Evolutionary conservation across 768 basidiomycete species (phyloP).

Genomic region (Phanerodontia chrysosporium): DNA sequence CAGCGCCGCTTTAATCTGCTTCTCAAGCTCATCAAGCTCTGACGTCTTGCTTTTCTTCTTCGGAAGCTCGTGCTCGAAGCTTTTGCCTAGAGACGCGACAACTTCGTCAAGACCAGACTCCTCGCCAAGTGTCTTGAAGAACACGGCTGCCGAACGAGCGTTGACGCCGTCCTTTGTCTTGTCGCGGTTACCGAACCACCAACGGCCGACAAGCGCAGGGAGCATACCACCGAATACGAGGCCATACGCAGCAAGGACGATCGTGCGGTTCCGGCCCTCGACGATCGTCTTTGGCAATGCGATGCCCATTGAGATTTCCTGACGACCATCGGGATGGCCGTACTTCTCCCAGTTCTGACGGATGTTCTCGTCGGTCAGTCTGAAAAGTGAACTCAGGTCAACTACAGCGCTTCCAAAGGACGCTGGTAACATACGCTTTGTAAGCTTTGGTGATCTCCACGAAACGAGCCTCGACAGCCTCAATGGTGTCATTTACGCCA

Average conservation of each 20-base stretch:
- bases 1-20: constrained; percentile 41
- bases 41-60: constrained; percentile 23
- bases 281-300: constrained; percentile 93
- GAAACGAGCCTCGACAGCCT: constrained; percentile 81
- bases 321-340: constrained; percentile 96
- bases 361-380: constrained; percentile 88
- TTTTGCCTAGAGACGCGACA: constrained; percentile 62
- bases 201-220: constrained; percentile 83
- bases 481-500: constrained; percentile 76
- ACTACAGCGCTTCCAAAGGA: not conserved
- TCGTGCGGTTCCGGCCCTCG: constrained; percentile 85
- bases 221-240: constrained; percentile 83
- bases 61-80: constrained; percentile 56
- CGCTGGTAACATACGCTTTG: constrained; percentile 64
- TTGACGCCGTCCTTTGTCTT: constrained; percentile 92
- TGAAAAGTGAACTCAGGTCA: constrained; percentile 23
- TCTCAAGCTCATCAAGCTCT: constrained; percentile 46
- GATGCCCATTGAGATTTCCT: constrained; percentile 90
- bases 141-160: constrained; percentile 73
- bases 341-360: constrained; percentile 86
- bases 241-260: constrained; percentile 86
- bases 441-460: constrained; percentile 96
- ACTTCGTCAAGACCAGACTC: constrained; percentile 70
- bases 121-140: constrained; percentile 87
- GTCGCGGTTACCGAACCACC: constrained; percentile 94